Conservation (phyloP, 305 asterid genomes). For the Solanum hybrid region DNA sequence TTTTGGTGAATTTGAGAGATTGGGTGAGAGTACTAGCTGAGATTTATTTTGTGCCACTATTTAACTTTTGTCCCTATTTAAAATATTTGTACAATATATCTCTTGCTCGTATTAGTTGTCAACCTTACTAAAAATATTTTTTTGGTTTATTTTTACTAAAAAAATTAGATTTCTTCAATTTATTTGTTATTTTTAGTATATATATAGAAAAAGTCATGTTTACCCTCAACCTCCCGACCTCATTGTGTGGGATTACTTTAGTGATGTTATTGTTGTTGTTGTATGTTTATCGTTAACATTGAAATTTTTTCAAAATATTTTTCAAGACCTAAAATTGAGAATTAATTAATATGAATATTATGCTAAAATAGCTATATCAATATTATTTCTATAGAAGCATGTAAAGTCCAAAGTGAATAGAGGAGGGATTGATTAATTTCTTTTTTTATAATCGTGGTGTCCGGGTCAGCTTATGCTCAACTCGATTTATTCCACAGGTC, state of each 20-base stretch:
- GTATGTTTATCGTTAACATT: too few relatives aligned
- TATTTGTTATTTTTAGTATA: too few relatives aligned
- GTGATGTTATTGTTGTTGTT: not conserved
- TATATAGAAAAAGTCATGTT: not conserved
- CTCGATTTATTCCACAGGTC: not conserved
- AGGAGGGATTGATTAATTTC: not conserved
- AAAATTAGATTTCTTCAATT: too few relatives aligned
- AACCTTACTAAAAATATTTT: not conserved
- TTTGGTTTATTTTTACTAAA: too few relatives aligned
- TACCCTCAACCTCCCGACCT: not conserved
- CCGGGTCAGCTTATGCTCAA: not conserved
- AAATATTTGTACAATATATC: not conserved
- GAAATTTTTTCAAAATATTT: too few relatives aligned
- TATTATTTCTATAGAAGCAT: not conserved
- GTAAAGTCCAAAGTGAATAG: not conserved
- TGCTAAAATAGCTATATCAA: too few relatives aligned
- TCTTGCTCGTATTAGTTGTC: not conserved
- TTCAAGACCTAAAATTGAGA: too few relatives aligned
- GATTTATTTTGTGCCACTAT: not conserved
- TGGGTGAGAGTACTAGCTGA: not conserved
- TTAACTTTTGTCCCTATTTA: not conserved
- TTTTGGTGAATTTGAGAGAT: not conserved
- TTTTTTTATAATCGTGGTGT: too few relatives aligned
- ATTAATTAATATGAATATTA: not conserved
- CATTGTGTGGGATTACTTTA: not conserved